Evolutionary conservation across 768 basidiomycete species (phyloP).

Genomic region (Holtermannia corniformis): DNA sequence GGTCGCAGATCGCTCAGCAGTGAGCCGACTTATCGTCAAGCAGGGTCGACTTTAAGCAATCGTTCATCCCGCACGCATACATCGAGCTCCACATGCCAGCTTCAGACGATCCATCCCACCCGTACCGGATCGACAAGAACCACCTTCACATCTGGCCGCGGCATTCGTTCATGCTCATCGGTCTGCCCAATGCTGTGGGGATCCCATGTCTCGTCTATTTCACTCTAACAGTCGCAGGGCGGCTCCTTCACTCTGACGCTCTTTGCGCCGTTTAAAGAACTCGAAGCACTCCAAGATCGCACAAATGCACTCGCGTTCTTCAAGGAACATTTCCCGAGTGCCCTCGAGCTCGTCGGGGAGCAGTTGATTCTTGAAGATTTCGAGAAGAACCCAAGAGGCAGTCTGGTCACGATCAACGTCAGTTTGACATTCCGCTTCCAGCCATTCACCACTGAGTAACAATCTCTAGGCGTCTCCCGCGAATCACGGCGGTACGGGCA

Average conservation of each 20-base stretch:
- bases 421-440: conserved; percentile 38
- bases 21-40: conserved; percentile 6
- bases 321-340: conserved; percentile 73
- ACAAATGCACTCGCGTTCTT: conserved; percentile 62
- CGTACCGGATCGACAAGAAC: conserved; percentile 80
- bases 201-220: conserved; percentile 3
- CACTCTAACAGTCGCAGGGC: conserved; percentile 51
- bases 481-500: conserved; percentile 76
- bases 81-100: conserved; percentile 93
- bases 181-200: conserved; percentile 90
- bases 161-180: conserved; percentile 98
- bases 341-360: conserved; percentile 74
- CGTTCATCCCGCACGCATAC: conserved; percentile 92
- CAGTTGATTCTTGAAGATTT: conserved; percentile 67
- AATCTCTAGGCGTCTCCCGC: conserved; percentile 63
- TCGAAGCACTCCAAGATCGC: conserved; percentile 52
- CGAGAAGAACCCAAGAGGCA: conserved; percentile 70
- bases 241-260: conserved; percentile 95
- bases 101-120: conserved; percentile 27
- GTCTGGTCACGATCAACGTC: conserved; percentile 89
- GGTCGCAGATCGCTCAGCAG: conserved; percentile 27
- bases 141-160: conserved; percentile 99
- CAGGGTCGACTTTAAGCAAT: conserved; percentile 92
- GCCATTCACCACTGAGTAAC: conserved; percentile 11
- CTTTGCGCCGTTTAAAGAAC: conserved; percentile 72